Evolutionary conservation across 495 filamentous ascomycete genomes (phyloP).

Genomic region (Penicillium waksmanii): DNA sequence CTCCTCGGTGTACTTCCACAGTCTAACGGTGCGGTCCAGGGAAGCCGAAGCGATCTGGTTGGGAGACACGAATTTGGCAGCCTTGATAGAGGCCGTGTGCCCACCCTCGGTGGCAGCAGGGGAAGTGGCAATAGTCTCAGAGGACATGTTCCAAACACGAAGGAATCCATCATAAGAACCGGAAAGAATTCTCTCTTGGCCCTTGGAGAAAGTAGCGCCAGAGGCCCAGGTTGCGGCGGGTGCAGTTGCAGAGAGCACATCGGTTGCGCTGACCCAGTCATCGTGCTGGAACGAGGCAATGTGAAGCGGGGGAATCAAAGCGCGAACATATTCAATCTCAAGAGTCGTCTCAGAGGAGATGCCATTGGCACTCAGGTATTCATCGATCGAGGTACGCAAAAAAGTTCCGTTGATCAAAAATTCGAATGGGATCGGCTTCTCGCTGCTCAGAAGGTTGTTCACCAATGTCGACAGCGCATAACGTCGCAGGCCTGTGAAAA

Average conservation of each 20-base stretch:
- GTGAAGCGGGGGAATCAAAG: constrained; percentile 82
- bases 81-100: constrained; percentile 75
- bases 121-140: constrained; percentile 74
- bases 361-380: constrained; percentile 83
- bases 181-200: constrained; percentile 77
- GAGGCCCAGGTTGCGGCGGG: constrained; percentile 61
- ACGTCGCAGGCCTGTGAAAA: constrained; percentile 70
- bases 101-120: constrained; percentile 63
- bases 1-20: constrained; percentile 83
- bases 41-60: constrained; percentile 77
- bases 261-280: constrained; percentile 94
- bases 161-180: constrained; percentile 88
- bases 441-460: constrained; percentile 83
- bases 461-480: constrained; percentile 91
- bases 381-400: constrained; percentile 83
- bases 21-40: constrained; percentile 77
- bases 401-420: constrained; percentile 93
- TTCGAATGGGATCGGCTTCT: constrained; percentile 86
- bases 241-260: constrained; percentile 73
- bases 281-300: constrained; percentile 91
- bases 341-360: constrained; percentile 85
- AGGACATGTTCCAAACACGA: constrained; percentile 86
- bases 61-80: constrained; percentile 77
- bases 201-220: constrained; percentile 38
- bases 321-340: constrained; percentile 89